These are phyloP conservation scores for Chenopodium formosanum DNA, from an alignment of 148 eudicot species.

Conservation along the genomic window DNA sequence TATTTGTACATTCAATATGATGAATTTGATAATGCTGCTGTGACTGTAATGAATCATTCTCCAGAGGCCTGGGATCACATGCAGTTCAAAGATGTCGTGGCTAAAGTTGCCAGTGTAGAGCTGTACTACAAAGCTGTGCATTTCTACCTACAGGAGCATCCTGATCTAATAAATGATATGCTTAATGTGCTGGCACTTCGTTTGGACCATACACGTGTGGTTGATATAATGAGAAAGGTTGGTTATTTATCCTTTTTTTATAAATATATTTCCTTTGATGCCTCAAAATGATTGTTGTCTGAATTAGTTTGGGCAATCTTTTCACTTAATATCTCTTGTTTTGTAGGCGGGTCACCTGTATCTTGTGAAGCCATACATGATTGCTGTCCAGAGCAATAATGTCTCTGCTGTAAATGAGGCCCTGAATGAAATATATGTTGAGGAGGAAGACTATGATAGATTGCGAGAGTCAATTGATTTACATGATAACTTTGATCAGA, in stretches of 20 bases:
- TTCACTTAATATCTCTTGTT: conserved; percentile 14
- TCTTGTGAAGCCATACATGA: conserved; percentile 97
- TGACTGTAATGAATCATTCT: conserved; percentile 97
- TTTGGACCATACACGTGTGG: conserved; percentile 94
- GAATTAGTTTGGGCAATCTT: not conserved
- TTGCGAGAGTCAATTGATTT: conserved; percentile 85
- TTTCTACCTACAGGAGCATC: conserved; percentile 97
- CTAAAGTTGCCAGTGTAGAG: conserved; percentile 97
- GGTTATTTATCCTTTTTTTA: not conserved
- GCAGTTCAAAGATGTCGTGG: conserved; percentile 95
- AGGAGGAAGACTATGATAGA: conserved; percentile 98
- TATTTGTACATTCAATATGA: conserved; percentile 91
- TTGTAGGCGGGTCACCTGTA: conserved; percentile 82
- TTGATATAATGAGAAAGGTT: conserved; percentile 99
- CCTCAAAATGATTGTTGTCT: not conserved
- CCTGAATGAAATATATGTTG: conserved; percentile 88
- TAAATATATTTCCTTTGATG: not conserved
- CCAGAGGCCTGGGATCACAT: conserved; percentile 99
- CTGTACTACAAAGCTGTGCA: conserved; percentile 96
- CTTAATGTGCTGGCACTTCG: conserved; percentile 98
- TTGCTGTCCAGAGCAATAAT: conserved; percentile 95
- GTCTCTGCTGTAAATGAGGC: conserved; percentile 97
- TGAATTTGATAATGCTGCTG: conserved; percentile 97
- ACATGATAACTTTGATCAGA: conserved; percentile 98
- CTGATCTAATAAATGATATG: conserved; percentile 91